A percentile compares a stretch with the other conserved stretches of the same genome.
Evolutionary conservation across 352 stramenopile genomes (phyloP).

Genomic region (Pythium brachiatum): DNA sequence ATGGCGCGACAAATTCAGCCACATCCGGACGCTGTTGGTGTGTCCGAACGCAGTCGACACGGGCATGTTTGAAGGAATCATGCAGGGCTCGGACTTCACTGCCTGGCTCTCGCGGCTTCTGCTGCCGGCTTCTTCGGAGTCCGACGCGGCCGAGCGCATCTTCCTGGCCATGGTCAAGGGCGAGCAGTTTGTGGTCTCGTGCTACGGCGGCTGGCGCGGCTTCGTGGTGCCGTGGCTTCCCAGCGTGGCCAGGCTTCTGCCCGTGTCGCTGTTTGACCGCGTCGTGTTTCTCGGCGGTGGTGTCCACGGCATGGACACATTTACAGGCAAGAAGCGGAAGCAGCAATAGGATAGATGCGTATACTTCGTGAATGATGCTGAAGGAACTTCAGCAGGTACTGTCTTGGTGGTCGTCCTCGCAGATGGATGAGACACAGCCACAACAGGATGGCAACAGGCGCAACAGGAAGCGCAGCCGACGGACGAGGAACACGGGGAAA

Average conservation of each 20-base stretch:
- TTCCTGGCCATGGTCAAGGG: conserved; percentile 46
- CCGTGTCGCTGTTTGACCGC: conserved; percentile 45
- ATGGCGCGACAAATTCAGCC: conserved; percentile 46
- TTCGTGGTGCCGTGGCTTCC: conserved; percentile 51
- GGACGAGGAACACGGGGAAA: too few relatives aligned
- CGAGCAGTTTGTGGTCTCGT: conserved; percentile 67
- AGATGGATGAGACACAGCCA: too few relatives aligned
- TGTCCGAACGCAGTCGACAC: conserved; percentile 72
- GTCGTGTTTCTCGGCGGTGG: conserved; percentile 58
- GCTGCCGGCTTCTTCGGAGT: conserved; percentile 49
- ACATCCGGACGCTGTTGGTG: conserved; percentile 70
- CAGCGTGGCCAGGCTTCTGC: conserved; percentile 48
- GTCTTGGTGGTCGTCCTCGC: background rate
- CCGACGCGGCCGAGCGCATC: conserved; percentile 52
- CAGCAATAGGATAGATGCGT: background rate
- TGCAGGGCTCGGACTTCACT: conserved; percentile 38
- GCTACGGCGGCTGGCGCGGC: conserved; percentile 53
- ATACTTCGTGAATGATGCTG: background rate
- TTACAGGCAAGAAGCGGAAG: conserved; percentile 38
- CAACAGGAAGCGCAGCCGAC: too few relatives aligned
- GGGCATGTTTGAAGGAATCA: conserved; percentile 71
- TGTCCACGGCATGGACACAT: conserved; percentile 76
- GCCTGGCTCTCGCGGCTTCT: conserved; percentile 36
- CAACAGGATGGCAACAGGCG: too few relatives aligned
- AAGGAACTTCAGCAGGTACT: background rate